A percentile compares a stretch with the other conserved stretches of the same genome.
phyloP scores from a whole-genome alignment of 1,284 basidiomycete species.

The Termitomyces sp. region DNA sequence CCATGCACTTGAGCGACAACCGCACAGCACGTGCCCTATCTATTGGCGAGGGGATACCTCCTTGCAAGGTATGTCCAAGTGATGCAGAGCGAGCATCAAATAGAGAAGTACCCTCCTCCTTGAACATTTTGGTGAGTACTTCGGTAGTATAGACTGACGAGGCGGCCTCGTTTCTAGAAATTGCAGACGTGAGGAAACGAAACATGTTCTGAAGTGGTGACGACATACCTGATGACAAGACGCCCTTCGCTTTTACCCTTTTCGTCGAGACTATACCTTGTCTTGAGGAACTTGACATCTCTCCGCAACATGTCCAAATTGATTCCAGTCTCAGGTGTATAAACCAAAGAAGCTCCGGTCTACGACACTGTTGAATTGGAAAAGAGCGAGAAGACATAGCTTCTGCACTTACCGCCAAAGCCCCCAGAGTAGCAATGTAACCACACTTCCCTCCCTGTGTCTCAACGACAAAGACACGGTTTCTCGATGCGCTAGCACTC shows the following conservation, averaged over 20 bases:
- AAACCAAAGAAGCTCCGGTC: constrained; percentile 90
- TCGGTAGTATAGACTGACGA: constrained; percentile 90
- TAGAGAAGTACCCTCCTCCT: constrained; percentile 86
- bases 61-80: constrained; percentile 95
- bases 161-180: constrained; percentile 75
- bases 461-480: constrained; percentile 96
- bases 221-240: constrained; percentile 77
- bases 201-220: neutral
- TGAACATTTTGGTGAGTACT: constrained; percentile 89
- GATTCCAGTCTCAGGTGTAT: constrained; percentile 92
- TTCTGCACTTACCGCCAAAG: constrained; percentile 71
- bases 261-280: constrained; percentile 80
- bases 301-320: constrained; percentile 74
- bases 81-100: constrained; percentile 94
- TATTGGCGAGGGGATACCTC: constrained; percentile 89
- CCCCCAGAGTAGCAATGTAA: constrained; percentile 93
- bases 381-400: neutral
- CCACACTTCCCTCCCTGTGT: constrained; percentile 97
- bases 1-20: constrained; percentile 88
- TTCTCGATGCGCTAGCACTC: constrained; percentile 91
- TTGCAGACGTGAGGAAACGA: neutral
- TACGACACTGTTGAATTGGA: constrained; percentile 27
- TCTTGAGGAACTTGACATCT: constrained; percentile 89
- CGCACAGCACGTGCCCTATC: constrained; percentile 91
- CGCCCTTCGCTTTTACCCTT: constrained; percentile 92